Evolutionary conservation across 192 early-diverging fungal species (phyloP), one percentile per base, ranked within the genome.

Genomic region (Diversispora epigaea): DNA sequence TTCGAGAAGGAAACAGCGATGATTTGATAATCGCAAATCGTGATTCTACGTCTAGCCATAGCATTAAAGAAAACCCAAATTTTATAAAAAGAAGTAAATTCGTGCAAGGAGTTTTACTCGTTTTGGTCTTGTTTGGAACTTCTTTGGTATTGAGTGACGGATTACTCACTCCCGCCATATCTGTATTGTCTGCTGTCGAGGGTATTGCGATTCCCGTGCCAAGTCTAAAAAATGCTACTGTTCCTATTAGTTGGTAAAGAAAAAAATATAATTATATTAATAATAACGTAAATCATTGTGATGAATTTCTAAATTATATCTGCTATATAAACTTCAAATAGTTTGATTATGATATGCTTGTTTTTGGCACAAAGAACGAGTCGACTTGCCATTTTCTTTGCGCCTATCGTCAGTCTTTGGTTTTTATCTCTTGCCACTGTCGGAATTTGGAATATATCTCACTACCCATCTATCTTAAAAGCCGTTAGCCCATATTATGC

Each of bases 331-430:
- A 15, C 2, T 65, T 65, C 44, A 44, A 47, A 39, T 22, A 71
- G 70, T 12, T 65, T 41, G 14, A 81, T 86, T 12, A 62, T 87
- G 14, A 60, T 81, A 14, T 12, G 84, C 47, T 65, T 89, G n/a
- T 84, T 87, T 55, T 57, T 80, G 55, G 50, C 52, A 4, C 87
- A 89, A 78, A 75, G 58, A n/a, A 88, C 87, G 6, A 62, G 64
- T 32, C 80, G 74, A 52, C 54, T 82, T 1, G 73, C 77, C 14
- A 73, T 61, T 40, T 80, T 76, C 39, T 84, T 79, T 62, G 80
- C 81, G 6, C 86, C 87, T 14, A 74, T 89, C 15, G 76, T 86
- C 44, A 68, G 79, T 11, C 10, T 80, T 22, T 89, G 87, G 87
- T 81, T 88, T 21, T 25, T 87, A 3, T 39, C 74, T 17, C 81